phyloP scores from a whole-genome alignment of 129 eudicot species.

The Ambrosia artemisiifolia region DNA sequence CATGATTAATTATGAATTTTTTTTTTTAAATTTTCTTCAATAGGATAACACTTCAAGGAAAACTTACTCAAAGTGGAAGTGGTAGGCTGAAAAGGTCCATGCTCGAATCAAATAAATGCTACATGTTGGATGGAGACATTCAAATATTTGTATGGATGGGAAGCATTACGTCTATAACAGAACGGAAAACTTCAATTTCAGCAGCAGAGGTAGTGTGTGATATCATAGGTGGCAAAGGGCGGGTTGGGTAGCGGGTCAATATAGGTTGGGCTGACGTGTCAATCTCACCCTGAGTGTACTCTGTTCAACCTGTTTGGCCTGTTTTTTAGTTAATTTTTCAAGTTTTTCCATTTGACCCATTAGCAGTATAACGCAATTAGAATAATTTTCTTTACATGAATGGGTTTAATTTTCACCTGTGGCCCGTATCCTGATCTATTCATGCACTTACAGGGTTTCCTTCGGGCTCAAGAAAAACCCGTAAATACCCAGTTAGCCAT shows the following conservation, averaged over 20 bases:
- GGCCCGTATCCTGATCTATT: neutral
- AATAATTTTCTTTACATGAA: neutral
- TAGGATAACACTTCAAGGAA: constrained; percentile 55
- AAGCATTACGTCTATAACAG: constrained; percentile 49
- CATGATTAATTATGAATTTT: constrained; percentile 1
- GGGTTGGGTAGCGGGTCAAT: neutral
- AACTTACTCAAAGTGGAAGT: constrained; percentile 40
- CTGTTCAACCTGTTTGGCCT: too few relatives aligned
- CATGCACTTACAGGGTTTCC: constrained; percentile 35
- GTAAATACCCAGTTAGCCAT: constrained; percentile 38
- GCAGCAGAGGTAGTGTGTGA: constrained; percentile 31
- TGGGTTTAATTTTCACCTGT: neutral
- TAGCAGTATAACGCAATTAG: neutral
- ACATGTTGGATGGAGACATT: constrained; percentile 53
- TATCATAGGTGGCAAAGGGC: constrained; percentile 9
- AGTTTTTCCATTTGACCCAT: neutral
- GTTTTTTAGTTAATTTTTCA: too few relatives aligned
- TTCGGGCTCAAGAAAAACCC: constrained; percentile 49
- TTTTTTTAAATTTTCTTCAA: neutral
- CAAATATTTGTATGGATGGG: constrained; percentile 76
- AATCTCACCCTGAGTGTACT: too few relatives aligned
- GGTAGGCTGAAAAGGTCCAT: constrained; percentile 40
- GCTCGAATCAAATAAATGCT: constrained; percentile 60
- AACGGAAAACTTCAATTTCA: constrained; percentile 52
- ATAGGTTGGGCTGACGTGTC: neutral